Evolutionary conservation across 805 yeast genomes (phyloP), one percentile per base, ranked within the genome.

Genomic region (Candida fluviatilis): DNA sequence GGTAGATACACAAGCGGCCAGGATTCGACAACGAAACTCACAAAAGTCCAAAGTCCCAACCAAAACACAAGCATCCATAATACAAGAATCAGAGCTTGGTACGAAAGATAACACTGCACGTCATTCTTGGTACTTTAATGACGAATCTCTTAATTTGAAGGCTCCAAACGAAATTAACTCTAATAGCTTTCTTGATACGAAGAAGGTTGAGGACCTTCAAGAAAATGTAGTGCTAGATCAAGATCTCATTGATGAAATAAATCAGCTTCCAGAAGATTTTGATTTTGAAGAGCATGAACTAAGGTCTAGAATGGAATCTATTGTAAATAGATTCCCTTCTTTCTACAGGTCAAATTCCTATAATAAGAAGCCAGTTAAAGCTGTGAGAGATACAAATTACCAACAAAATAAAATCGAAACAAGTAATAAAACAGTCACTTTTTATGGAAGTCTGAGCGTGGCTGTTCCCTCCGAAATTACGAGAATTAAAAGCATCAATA

Each of bases 371-470:
- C 73, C 74, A 2, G 41, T 48, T 36, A 58, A 57, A 40, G 42
- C 51, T n/a, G 38, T 53, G 15, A 31, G 48, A 33, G 60, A 59
- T 18, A 23, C 44, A 38, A 51, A 41, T 21, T 50, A 36, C 31
- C 54, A 46, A 21, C 46, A 58, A 3, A 65, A 60, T 40, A 66
- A 62, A 39, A 65, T 68, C 14, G 63, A 65, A 38, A 61, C 69
- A 2, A 32, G 46, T 6, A 58, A 55, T 36, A 68, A 62, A 38
- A 67, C 73, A 1, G 72, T 68, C n/a, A 68, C 74, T 2, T 65
- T 64, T 33, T 68, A 64, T 47, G 48, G 63, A 30, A 55, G 56
- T 17, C 57, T 50, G 34, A 52, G 58, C 24, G 35, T 47, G 1
- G 53, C 51, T 5, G 39, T 45, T 2, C 30, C 45, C 1, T 37